Conservation (phyloP, 1,139 yeast genomes). For the Hyphopichia burtonii region DNA sequence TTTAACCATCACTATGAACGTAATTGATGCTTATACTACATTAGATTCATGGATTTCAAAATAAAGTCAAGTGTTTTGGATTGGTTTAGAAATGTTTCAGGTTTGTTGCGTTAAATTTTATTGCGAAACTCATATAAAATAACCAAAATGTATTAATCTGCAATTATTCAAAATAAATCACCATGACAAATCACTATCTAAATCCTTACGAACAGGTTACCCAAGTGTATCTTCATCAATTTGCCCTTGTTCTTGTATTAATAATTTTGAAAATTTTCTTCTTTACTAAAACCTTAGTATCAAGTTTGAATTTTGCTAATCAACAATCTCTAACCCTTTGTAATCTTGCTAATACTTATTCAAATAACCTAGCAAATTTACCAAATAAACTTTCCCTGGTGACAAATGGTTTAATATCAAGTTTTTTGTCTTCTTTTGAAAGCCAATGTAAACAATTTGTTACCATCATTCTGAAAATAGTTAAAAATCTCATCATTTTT, state of each 20-base stretch:
- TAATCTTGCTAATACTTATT: slow-evolving; percentile 39
- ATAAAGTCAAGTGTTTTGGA: too few species aligned
- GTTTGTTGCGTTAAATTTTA: slow-evolving; percentile 1
- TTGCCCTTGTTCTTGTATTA: slow-evolving; percentile 27
- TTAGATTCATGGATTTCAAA: too few species aligned
- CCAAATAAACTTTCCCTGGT: slow-evolving; percentile 58
- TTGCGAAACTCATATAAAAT: slow-evolving; percentile 2
- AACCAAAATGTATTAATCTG: too few species aligned
- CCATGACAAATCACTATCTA: neutral
- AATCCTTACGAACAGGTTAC: neutral
- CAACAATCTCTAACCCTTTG: slow-evolving; percentile 41
- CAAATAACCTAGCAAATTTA: slow-evolving; percentile 41
- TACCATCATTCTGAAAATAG: slow-evolving; percentile 48
- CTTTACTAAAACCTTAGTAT: slow-evolving; percentile 42
- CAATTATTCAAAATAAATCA: too few species aligned
- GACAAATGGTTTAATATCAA: slow-evolving; percentile 51
- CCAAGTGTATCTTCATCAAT: slow-evolving; percentile 1
- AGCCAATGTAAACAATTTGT: slow-evolving; percentile 25
- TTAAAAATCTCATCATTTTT: slow-evolving; percentile 62
- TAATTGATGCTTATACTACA: too few species aligned
- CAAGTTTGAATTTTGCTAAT: slow-evolving; percentile 35
- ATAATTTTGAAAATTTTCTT: slow-evolving; percentile 50
- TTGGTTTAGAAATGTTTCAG: slow-evolving; percentile 7
- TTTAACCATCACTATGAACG: too few species aligned
- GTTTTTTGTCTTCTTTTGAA: slow-evolving; percentile 47